Base-by-base conservation (phyloP, 2,329 filamentous ascomycete species). In the Venturia nashicola region DNA sequence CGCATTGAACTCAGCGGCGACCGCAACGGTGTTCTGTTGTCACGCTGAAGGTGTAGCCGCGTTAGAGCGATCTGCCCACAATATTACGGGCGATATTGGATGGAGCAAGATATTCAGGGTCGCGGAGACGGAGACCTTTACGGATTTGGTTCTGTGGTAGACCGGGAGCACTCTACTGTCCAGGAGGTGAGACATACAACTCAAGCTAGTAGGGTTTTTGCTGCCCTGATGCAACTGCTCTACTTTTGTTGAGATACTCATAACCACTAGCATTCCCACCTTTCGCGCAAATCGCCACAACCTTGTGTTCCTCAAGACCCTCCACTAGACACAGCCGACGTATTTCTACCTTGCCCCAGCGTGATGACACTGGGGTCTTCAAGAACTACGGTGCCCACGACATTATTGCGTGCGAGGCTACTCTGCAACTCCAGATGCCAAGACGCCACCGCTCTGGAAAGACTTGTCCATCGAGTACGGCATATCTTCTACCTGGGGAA, bases 101-200 rank as follows among this genome's bases (percentile, higher is more conserved):
- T 60, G 74, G 69, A 6, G 74, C 71, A 18, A 62, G 70, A 61
- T 70, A 70, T 61, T 76, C 74, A 12, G 71, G 73, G 18, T 62
- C 61, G 61, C 71, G 76, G 59, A 71, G 72, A 61, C 67, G 70
- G 14, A 68, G 64, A 46, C 73, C 74, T 1, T 67, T 78, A 65
- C 71, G 76, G 65, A 67, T 67, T 2, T 79, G 76, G 76, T 72
- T 79, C 46, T 66, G 74, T 20, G 72, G 67, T 61, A 75, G 75
- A 0, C 54, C 75, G 63, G 70, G 71, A 12, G 70, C 75, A 14
- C 65, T 78, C 65, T 65, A 73, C n/a, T 74, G 69, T 64, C 76
- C 77, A 12, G 73, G 72, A 12, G 70, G 70, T 34, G 64, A 71
- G 23, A 65, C 67, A 46, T 69, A 73, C 68, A 63, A 78, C 7